Conservation (phyloP, 1,139 yeast species). For the Taiozyma sp. region DNA sequence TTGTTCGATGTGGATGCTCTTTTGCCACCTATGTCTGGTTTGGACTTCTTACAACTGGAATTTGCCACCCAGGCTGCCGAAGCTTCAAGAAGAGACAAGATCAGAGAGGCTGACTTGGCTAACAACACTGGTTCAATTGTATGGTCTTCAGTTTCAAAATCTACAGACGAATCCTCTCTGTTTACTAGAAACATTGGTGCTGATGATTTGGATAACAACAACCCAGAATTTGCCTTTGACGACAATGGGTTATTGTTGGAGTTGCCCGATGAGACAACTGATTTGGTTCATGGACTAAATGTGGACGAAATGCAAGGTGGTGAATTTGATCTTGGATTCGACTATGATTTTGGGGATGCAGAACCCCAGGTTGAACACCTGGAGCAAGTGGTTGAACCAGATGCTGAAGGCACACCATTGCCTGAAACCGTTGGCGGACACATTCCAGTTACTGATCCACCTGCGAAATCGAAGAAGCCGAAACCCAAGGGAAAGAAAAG, state of each 20-base stretch:
- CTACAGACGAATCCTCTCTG: background rate
- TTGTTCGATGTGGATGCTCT: slow-evolving; percentile 33
- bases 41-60: slow-evolving; percentile 14
- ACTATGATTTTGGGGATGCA: slow-evolving; percentile 4
- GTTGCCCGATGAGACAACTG: slow-evolving; percentile 7
- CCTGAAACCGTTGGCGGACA: background rate
- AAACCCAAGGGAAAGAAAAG: background rate
- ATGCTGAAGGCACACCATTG: background rate
- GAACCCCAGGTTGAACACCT: background rate
- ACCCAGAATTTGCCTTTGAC: slow-evolving; percentile 23
- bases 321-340: slow-evolving; percentile 25
- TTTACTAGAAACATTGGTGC: slow-evolving; percentile 3
- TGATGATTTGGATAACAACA: slow-evolving; percentile 13
- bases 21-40: slow-evolving; percentile 19
- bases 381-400: background rate
- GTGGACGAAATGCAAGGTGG: slow-evolving; percentile 8
- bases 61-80: background rate
- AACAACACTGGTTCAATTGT: slow-evolving; percentile 12
- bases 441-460: background rate
- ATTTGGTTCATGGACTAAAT: background rate
- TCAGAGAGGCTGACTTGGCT: slow-evolving; percentile 17
- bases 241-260: slow-evolving; percentile 23
- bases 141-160: slow-evolving; percentile 1
- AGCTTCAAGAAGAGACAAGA: slow-evolving; percentile 7
- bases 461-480: slow-evolving; percentile 5